Base-by-base conservation (phyloP, 2,329 filamentous ascomycete species). In the Magnaporthales sp. region DNA sequence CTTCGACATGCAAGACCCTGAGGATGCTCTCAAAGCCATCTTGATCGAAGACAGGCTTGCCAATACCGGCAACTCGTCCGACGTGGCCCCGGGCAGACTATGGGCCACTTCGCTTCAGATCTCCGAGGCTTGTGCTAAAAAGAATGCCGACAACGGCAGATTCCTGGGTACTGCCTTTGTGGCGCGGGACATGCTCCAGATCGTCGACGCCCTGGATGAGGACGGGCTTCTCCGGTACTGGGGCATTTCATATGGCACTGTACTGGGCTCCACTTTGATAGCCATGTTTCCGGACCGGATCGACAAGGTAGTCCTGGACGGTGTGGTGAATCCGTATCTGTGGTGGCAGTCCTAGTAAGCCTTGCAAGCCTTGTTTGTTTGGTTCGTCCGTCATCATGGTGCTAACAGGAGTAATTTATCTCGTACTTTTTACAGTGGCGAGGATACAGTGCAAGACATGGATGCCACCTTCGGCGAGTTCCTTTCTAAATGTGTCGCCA, bases 111-210 rank as follows among this genome's bases (percentile, higher is more conserved):
- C 68, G 19, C 66, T 66, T 10, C 63, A 73, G 27, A 67, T 70
- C n/a, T 69, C 67, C 3, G 66, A 72, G 19, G 63, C 46, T 8
- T 77, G 75, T 30, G 63, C 56, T 6, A n/a, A 51, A 1, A 63
- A 46, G 15, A 68, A 70, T 0, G 73, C 75, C 19, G 69, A 76
- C 2, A 78, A 71, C 0, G 79, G 75, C 1, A 65, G 66, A 4
- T 69, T 79, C 8, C 70, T 83, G 4, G 79, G 81, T 10, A 82
- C 80, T 0, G 77, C 78, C 0, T 82, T 79, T 68, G 74, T 76
- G 0, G 81, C 76, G 0, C 72, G 80, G 38, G 82, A 84, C 67
- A 73, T 82, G 68, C 77, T 81, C 67, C 66, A 71, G 5, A 77
- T 83, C 64, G 78, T 78, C 0, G 80, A 83, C 64, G 77, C 79